phyloP scores from a whole-genome alignment of 257 asterid species.

The Solanum pinnatisectum region DNA sequence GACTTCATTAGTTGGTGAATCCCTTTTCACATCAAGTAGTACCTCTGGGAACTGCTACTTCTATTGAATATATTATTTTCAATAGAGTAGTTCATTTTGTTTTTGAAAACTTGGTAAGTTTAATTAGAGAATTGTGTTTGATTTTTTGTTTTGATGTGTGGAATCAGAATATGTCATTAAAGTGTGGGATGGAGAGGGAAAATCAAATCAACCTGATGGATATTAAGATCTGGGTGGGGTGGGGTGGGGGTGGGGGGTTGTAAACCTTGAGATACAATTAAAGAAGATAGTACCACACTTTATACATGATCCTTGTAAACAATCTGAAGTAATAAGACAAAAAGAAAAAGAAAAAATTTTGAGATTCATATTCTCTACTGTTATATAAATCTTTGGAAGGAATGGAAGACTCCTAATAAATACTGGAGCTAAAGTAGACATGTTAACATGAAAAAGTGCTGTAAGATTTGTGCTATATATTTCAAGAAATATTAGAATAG shows the following conservation, averaged over 20 bases:
- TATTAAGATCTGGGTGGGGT: not conserved
- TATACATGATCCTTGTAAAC: not conserved
- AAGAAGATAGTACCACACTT: not conserved
- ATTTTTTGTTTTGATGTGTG: not conserved
- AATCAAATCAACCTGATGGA: not conserved
- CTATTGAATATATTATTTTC: not conserved
- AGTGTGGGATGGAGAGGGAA: not conserved
- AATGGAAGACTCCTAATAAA: not conserved
- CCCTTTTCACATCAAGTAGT: not conserved
- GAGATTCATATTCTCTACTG: not conserved
- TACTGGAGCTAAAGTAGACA: not conserved
- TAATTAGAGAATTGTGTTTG: not conserved
- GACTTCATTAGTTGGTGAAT: not conserved
- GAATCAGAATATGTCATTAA: not conserved
- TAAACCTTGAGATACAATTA: not conserved
- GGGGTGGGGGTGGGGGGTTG: not conserved
- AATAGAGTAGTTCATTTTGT: not conserved
- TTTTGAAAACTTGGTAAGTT: not conserved
- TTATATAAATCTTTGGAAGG: not conserved
- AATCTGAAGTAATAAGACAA: no score
- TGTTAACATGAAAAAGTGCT: not conserved
- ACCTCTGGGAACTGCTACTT: not conserved
- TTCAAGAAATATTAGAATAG: not conserved
- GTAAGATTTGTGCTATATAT: not conserved
- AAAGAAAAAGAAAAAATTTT: no score